Conservation (phyloP, 108 stramenopile genomes). For the Cyclostephanos invisitatus region DNA sequence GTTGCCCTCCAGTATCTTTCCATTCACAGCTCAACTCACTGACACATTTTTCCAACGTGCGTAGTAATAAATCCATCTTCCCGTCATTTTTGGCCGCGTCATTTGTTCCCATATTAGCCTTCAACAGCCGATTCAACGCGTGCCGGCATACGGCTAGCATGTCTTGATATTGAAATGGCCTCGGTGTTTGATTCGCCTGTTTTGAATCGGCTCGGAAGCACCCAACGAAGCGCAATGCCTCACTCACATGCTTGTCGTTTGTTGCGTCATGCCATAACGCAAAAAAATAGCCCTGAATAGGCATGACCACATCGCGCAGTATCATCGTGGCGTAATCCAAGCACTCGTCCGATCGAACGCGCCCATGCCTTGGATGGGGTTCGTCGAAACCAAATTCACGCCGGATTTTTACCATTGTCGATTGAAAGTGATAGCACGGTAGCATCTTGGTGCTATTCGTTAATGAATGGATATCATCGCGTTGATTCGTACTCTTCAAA, state of each 20-base stretch:
- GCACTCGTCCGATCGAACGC: constrained; percentile 63
- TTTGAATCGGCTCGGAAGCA: not conserved
- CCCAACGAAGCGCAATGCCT: constrained; percentile 7
- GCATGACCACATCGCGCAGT: constrained; percentile 63
- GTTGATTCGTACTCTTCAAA: constrained; percentile 5
- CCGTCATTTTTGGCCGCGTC: constrained; percentile 6
- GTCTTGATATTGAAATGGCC: constrained; percentile 43
- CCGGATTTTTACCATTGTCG: constrained; percentile 72
- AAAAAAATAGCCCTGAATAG: constrained; percentile 57
- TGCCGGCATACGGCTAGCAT: constrained; percentile 31
- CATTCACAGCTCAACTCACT: constrained; percentile 33
- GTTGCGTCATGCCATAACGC: not conserved
- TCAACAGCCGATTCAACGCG: constrained; percentile 19
- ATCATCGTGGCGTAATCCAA: constrained; percentile 63
- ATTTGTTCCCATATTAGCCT: not conserved
- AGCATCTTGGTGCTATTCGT: not conserved
- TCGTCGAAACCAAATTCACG: constrained; percentile 87
- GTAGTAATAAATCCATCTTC: constrained; percentile 15
- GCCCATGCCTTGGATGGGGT: constrained; percentile 87
- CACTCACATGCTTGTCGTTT: not conserved
- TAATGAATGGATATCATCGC: not conserved
- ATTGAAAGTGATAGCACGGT: constrained; percentile 31
- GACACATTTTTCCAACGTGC: constrained; percentile 20
- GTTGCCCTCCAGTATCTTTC: constrained; percentile 1
- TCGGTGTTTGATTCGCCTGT: not conserved